Percentiles rank a stretch among this genome's conserved stretches.
Conservation (phyloP, 1,284 basidiomycete species). For the Trametes sp. region DNA sequence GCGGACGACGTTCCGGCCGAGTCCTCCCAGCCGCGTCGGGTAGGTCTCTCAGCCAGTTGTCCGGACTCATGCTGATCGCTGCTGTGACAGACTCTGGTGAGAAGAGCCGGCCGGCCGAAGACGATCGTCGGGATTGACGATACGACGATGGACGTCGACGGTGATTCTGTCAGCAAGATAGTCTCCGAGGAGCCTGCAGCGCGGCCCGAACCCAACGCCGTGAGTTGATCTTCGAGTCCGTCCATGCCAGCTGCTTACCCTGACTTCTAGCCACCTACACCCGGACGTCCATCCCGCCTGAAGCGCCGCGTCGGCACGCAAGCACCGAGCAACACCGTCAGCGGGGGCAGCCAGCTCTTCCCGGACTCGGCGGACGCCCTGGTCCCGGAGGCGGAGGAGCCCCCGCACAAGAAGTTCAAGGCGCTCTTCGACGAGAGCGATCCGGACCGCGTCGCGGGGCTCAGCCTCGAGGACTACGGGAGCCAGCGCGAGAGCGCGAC, state of each 20-base stretch:
- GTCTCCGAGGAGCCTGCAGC: slow-evolving; percentile 18
- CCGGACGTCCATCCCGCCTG: slow-evolving; percentile 43
- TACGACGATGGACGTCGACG: slow-evolving; percentile 28
- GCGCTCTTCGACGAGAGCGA: slow-evolving; percentile 73
- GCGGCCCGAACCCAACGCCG: neutral
- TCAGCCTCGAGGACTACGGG: slow-evolving; percentile 33
- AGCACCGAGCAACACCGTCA: slow-evolving; percentile 14
- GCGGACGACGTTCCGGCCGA: neutral
- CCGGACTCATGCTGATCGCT: neutral
- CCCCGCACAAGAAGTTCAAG: slow-evolving; percentile 73
- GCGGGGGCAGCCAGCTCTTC: slow-evolving; percentile 27
- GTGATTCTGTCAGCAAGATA: slow-evolving; percentile 1
- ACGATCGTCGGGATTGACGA: slow-evolving; percentile 35
- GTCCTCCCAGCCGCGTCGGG: slow-evolving; percentile 26
- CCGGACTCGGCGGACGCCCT: slow-evolving; percentile 33
- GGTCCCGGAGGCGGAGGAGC: slow-evolving; percentile 50
- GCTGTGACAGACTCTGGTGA: slow-evolving; percentile 33
- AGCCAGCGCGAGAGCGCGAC: slow-evolving; percentile 46
- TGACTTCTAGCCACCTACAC: slow-evolving; percentile 29
- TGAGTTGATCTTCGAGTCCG: too few species aligned
- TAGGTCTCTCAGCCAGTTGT: neutral
- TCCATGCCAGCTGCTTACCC: too few species aligned
- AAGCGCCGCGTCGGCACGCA: slow-evolving; percentile 49
- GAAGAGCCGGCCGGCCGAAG: slow-evolving; percentile 33
- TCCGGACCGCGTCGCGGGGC: slow-evolving; percentile 49